These are phyloP conservation scores for Trichomonas gallinae DNA, from an alignment of 208 protist genomes.

Conservation along the genomic window DNA sequence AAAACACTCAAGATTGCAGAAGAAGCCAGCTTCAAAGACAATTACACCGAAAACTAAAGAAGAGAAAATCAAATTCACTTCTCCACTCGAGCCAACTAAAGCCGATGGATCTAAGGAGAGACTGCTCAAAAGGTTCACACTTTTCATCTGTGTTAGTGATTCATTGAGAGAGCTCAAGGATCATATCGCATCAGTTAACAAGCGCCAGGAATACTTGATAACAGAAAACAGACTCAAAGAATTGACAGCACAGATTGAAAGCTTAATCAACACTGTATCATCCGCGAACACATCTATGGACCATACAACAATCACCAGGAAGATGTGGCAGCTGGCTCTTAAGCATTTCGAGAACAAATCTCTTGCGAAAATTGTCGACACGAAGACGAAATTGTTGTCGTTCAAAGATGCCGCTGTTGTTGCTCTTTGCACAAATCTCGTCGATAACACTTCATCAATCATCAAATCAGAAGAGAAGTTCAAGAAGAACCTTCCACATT, in stretches of 20 bases:
- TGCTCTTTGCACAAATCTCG: background rate
- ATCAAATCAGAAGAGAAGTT: background rate
- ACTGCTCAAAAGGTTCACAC: background rate
- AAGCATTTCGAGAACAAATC: background rate
- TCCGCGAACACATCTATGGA: background rate
- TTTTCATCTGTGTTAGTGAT: background rate
- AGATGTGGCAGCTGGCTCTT: background rate
- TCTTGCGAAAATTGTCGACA: background rate
- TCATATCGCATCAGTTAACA: background rate
- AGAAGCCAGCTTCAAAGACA: too few species aligned
- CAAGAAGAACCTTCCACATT: background rate
- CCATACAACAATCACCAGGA: background rate
- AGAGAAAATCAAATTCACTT: background rate
- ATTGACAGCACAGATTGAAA: background rate
- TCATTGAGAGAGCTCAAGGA: background rate
- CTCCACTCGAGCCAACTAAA: background rate
- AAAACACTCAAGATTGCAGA: background rate
- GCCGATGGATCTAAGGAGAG: background rate
- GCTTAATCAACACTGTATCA: background rate
- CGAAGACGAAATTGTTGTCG: background rate
- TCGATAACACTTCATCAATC: background rate
- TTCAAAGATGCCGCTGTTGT: background rate
- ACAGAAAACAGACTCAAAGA: background rate
- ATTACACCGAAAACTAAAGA: too few species aligned
- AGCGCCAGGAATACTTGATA: background rate